phyloP scores from a whole-genome alignment of 2,329 filamentous ascomycete genomes.

The Ophiocordyceps robertsii region DNA sequence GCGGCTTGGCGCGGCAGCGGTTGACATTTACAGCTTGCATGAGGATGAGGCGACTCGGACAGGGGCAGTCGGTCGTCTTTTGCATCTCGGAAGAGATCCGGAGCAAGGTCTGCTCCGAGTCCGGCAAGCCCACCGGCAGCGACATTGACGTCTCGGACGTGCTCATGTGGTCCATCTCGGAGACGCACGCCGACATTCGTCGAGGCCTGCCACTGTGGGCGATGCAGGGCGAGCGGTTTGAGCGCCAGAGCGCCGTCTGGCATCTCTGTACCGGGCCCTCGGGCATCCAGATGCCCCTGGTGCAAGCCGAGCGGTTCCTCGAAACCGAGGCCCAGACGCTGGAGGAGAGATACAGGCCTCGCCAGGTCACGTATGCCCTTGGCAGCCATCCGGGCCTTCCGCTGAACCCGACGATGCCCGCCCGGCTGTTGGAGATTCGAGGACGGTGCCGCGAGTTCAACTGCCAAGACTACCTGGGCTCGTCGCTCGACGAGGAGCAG shows the following conservation, averaged over 20 bases:
- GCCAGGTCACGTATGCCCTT: not conserved
- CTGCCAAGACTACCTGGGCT: not conserved
- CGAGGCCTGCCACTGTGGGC: constrained; percentile 16
- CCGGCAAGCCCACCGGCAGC: constrained; percentile 17
- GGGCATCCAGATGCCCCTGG: not conserved
- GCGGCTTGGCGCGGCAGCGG: not conserved
- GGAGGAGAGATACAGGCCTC: constrained; percentile 1
- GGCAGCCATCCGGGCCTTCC: too few relatives aligned
- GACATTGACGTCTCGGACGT: constrained; percentile 19
- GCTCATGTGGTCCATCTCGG: constrained; percentile 42
- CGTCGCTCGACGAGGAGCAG: not conserved
- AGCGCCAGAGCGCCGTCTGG: not conserved
- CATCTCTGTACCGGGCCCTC: not conserved
- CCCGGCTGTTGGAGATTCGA: not conserved
- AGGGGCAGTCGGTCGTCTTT: constrained; percentile 50
- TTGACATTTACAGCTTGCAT: constrained; percentile 39
- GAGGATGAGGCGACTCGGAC: constrained; percentile 51
- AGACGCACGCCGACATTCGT: constrained; percentile 38
- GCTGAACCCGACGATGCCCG: too few relatives aligned
- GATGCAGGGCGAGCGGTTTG: not conserved
- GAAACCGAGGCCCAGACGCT: not conserved
- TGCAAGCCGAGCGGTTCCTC: not conserved
- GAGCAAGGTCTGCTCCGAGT: constrained; percentile 14
- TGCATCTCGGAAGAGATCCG: constrained; percentile 44
- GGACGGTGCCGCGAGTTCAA: constrained; percentile 4